phyloP scores from a whole-genome alignment of 495 filamentous ascomycete species.

The Talaromyces liani region DNA sequence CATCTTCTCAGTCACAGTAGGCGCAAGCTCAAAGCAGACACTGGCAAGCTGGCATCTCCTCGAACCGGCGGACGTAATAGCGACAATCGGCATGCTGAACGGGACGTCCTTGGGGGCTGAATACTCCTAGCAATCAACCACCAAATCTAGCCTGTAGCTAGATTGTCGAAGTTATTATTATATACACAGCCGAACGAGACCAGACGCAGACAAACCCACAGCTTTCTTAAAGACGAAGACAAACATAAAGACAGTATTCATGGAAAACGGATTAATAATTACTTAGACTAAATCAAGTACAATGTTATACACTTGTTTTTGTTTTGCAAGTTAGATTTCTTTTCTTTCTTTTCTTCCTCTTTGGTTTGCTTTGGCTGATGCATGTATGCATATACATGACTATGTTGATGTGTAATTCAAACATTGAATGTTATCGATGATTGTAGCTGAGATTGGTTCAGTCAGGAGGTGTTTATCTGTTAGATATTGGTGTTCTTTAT shows the following conservation, averaged over 20 bases:
- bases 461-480: no score
- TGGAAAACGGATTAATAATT: not conserved
- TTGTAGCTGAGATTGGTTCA: no score
- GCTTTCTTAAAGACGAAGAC: not conserved
- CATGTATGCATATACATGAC: not conserved
- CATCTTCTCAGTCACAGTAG: constrained; percentile 82
- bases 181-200: not conserved
- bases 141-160: not conserved
- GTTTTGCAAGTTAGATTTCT: not conserved
- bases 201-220: not conserved
- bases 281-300: not conserved
- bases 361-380: no score
- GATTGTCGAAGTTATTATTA: not conserved
- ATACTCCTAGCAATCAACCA: constrained; percentile 1
- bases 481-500: no score
- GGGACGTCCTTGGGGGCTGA: constrained; percentile 15
- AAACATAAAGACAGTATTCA: not conserved
- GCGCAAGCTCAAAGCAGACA: constrained; percentile 78
- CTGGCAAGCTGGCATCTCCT: constrained; percentile 79
- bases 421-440: no score
- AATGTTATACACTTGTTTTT: not conserved
- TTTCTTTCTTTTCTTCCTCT: not conserved
- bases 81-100: constrained; percentile 64
- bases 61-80: constrained; percentile 81
- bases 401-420: no score